These are phyloP conservation scores for Candida xyloterini DNA, from an alignment of 805 yeast species.

Conservation along the genomic window DNA sequence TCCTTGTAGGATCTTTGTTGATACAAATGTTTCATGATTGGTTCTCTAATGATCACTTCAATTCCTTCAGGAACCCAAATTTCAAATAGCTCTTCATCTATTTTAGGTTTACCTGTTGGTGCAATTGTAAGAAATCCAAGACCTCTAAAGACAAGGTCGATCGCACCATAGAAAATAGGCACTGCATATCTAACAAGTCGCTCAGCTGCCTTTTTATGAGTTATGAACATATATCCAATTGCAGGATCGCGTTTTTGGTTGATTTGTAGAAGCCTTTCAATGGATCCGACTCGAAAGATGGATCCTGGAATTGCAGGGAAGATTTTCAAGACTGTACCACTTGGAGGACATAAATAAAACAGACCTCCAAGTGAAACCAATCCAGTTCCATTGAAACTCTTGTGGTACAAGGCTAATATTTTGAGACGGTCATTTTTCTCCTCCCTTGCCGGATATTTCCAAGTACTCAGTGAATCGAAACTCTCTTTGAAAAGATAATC, in stretches of 20 bases:
- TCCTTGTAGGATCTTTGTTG: slow-evolving; percentile 8
- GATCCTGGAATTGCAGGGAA: slow-evolving; percentile 42
- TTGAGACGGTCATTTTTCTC: neutral
- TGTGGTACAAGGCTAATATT: neutral
- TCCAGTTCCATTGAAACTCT: slow-evolving; percentile 22
- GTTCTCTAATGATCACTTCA: slow-evolving; percentile 47
- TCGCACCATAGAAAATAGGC: slow-evolving; percentile 68
- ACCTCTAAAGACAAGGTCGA: slow-evolving; percentile 64
- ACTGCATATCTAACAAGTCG: slow-evolving; percentile 45
- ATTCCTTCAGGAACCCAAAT: slow-evolving; percentile 56
- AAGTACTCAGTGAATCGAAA: too few relatives aligned
- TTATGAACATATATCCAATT: slow-evolving; percentile 19
- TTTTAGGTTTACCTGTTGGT: slow-evolving; percentile 48
- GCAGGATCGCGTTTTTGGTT: slow-evolving; percentile 17
- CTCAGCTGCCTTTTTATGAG: slow-evolving; percentile 26
- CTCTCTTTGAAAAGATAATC: too few relatives aligned
- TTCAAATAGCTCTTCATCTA: slow-evolving; percentile 37
- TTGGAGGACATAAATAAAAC: slow-evolving; percentile 51
- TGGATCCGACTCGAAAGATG: neutral
- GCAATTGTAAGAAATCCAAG: slow-evolving; percentile 60
- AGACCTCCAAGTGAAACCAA: slow-evolving; percentile 51
- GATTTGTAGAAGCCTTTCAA: neutral
- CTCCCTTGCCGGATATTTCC: neutral
- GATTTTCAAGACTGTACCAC: slow-evolving; percentile 44
- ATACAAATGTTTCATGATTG: slow-evolving; percentile 29